Evolutionary conservation across 371 early-diverging fungal genomes (phyloP), one percentile per base, ranked within the genome.

Genomic region (Chytridiales sp.): DNA sequence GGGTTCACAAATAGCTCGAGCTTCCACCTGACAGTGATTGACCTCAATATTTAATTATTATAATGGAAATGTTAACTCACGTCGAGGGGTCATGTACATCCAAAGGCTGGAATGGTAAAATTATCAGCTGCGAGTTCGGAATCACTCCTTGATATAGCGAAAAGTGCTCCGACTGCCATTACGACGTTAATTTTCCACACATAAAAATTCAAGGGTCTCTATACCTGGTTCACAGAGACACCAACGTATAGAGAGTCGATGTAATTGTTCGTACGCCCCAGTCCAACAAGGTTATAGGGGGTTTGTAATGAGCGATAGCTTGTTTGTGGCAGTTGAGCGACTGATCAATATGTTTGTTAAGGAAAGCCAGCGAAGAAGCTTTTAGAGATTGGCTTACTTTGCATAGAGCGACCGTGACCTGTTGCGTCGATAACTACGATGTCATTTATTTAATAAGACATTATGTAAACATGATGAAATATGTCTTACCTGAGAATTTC

Each of bases 181-280:
- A 29, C 31, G 30, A 66, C 22, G 38, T 58, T 19, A 11, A 29
- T 8, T 15, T n/a, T n/a, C n/a, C n/a, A n/a, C n/a, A n/a, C n/a
- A n/a, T n/a, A 47, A 3, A 15, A 26, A 6, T 1, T 34, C 17
- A 27, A 36, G 19, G 21, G 8, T 15, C n/a, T 8, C 13, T 69
- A 44, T 49, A 76, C 75, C 65, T 87, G 85, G 58, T 87, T 80
- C 24, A 86, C 72, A 4, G 89, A 78, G 1, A 86, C 81, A 2
- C 94, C 96, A 0, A 92, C 94, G 70, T 88, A 89, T 71, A 96
- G 76, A 50, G 87, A 87, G 61, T 94, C 93, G 2, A 96, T 87
- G 73, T 96, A 94, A 59, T 94, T 94, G 72, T 94, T 96, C 1
- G 94, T 96, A 58, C 96, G 74, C 0, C 95, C 95, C 3, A 96